These are phyloP conservation scores for Aaosphaeria pasadenensis DNA, from an alignment of 2,329 filamentous ascomycete genomes.

Conservation along the genomic window DNA sequence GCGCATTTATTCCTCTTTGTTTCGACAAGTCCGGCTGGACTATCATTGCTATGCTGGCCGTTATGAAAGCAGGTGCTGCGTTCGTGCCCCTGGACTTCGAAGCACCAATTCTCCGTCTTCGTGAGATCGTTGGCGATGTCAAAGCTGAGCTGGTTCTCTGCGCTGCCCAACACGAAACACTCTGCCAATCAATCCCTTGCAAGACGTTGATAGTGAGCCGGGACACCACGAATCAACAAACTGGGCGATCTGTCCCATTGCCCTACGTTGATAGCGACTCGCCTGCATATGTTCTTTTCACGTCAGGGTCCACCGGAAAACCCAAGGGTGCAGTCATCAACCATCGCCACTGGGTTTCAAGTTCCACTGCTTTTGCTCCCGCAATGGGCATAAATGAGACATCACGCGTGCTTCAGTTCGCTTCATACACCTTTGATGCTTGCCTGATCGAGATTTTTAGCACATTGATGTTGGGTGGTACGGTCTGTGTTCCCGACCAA, in stretches of 20 bases:
- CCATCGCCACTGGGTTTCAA: slow-evolving; percentile 57
- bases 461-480: slow-evolving; percentile 46
- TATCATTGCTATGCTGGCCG: slow-evolving; percentile 33
- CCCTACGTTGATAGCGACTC: slow-evolving; percentile 43
- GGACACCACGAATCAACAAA: slow-evolving; percentile 39
- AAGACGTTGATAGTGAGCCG: slow-evolving; percentile 30
- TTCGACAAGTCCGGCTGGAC: slow-evolving; percentile 37
- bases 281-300: slow-evolving; percentile 61
- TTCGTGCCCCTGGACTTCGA: slow-evolving; percentile 39
- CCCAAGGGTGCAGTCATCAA: slow-evolving; percentile 62
- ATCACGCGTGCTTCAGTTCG: slow-evolving; percentile 56
- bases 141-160: slow-evolving; percentile 26
- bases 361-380: slow-evolving; percentile 22
- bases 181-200: slow-evolving; percentile 25
- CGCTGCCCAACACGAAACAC: slow-evolving; percentile 17
- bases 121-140: slow-evolving; percentile 31
- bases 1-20: slow-evolving; percentile 29
- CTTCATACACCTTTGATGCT: slow-evolving; percentile 46
- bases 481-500: slow-evolving; percentile 49
- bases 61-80: slow-evolving; percentile 36
- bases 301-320: slow-evolving; percentile 55
- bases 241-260: slow-evolving; percentile 23
- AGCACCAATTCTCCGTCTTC: slow-evolving; percentile 33
- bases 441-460: slow-evolving; percentile 47
- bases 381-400: slow-evolving; percentile 43